Evolutionary conservation across 805 yeast genomes (phyloP), one percentile per base, ranked within the genome.

Genomic region (Teunomyces aglyptinius): DNA sequence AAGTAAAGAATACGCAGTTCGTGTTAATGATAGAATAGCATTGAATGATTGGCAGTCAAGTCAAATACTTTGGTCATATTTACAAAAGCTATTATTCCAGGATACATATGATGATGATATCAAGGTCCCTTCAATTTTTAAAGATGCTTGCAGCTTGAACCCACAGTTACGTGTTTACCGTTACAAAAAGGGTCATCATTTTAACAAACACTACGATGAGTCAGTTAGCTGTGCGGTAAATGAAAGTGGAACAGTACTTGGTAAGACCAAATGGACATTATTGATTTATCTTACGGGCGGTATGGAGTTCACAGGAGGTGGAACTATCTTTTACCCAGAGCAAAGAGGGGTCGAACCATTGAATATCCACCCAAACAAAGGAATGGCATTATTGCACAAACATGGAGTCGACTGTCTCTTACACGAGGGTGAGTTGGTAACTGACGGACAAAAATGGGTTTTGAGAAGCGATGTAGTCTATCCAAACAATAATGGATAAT

Each of bases 331-430:
- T 50, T 70, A 81, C 49, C 68, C 67, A 3, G 57, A 58, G 13
- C 22, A 29, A 6, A 55, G 60, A 5, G 57, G 57, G 0, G 50
- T 52, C 1, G 49, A 57, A 16, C 63, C 65, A 1, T 51, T 68
- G 22, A 64, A 64, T 12, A 67, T 80, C 2, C 76, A 72, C 46
- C 85, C 86, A 0, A 55, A 58, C 13, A 70, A 65, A 46, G 88
- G 86, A 0, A 67, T 76, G 76, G 84, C 83, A 0, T 64, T 82
- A 35, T 60, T 82, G 40, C 88, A 82, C 54, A 81, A 81, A 52
- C 88, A 82, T 57, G 86, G 88, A 0, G 81, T 78, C 49, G 85
- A 81, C 50, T 82, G 87, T 58, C 56, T 82, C 49, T 58, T 71
- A 41, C 88, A 82, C 53, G 86, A 82, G 50, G 86, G 79, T 2